A percentile compares a stretch with the other conserved stretches of the same genome.
Evolutionary conservation across 495 filamentous ascomycete species (phyloP).

Genomic region (Entonaema liquescens): DNA sequence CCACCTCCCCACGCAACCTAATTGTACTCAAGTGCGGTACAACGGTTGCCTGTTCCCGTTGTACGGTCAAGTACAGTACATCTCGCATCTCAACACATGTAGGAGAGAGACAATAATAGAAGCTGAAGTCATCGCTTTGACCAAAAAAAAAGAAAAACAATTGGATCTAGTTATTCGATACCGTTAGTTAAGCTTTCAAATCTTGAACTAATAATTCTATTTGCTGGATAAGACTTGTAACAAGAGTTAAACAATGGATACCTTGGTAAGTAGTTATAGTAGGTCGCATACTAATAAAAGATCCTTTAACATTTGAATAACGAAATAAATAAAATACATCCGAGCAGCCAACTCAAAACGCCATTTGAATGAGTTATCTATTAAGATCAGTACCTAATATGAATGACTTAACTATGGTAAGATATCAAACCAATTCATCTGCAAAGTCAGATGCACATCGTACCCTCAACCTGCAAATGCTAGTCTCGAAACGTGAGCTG

Average conservation of each 20-base stretch:
- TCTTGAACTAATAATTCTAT: too few relatives aligned
- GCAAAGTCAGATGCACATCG: neutral
- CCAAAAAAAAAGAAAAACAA: too few relatives aligned
- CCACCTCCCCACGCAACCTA: constrained; percentile 32
- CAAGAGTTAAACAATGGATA: neutral
- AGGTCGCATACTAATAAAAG: too few relatives aligned
- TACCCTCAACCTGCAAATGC: neutral
- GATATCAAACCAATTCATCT: neutral
- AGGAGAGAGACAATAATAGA: constrained; percentile 32
- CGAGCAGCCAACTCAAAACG: neutral
- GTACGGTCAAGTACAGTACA: constrained; percentile 15
- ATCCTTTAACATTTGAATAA: constrained; percentile 18
- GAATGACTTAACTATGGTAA: neutral
- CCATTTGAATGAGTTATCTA: neutral
- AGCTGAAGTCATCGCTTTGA: constrained; percentile 32
- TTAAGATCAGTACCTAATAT: neutral
- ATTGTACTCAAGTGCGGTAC: constrained; percentile 26
- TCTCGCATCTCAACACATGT: constrained; percentile 4
- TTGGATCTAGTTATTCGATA: too few relatives aligned
- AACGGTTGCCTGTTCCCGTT: constrained; percentile 15
- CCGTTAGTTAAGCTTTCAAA: too few relatives aligned
- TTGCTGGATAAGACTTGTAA: neutral
- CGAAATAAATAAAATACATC: neutral
- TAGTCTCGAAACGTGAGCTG: constrained; percentile 14
- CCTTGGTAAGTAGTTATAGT: too few relatives aligned